A percentile compares a stretch with the other conserved stretches of the same genome.
Evolutionary conservation across 306 rosid species (phyloP).

Genomic region (Cucurbita ficifolia): DNA sequence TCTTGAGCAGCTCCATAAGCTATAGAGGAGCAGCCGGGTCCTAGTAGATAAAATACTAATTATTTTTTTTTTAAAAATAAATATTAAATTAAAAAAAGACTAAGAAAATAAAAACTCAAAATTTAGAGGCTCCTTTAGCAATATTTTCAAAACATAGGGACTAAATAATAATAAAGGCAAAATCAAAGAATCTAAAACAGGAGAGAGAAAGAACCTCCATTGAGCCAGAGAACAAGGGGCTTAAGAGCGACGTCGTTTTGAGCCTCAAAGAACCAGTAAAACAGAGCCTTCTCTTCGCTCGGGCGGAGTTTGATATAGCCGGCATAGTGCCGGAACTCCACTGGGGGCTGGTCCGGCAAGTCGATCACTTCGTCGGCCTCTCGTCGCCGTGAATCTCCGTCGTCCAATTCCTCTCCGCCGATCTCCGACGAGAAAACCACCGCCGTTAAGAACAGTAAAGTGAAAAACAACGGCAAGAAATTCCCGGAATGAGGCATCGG

Average conservation of each 20-base stretch:
- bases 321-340: slow-evolving; percentile 39
- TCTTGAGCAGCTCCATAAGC: slow-evolving; percentile 61
- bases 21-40: slow-evolving; percentile 68
- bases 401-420: not conserved
- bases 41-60: not conserved
- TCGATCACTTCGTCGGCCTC: slow-evolving; percentile 38
- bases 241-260: slow-evolving; percentile 21
- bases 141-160: not conserved
- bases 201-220: slow-evolving; percentile 34
- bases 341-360: slow-evolving; percentile 50
- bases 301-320: slow-evolving; percentile 36
- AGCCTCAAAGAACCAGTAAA: slow-evolving; percentile 70
- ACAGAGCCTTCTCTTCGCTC: slow-evolving; percentile 28
- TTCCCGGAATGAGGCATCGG: not conserved
- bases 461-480: not conserved
- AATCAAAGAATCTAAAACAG: no score
- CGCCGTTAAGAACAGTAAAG: not conserved
- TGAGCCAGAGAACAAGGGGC: slow-evolving; percentile 65
- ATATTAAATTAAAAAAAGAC: no score
- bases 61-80: no score
- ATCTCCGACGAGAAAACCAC: not conserved
- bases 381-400: not conserved
- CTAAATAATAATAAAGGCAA: not conserved
- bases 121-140: not conserved
- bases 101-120: no score